Evolutionary conservation across 2,329 filamentous ascomycete genomes (phyloP).

Genomic region (Xylariaceae sp.): DNA sequence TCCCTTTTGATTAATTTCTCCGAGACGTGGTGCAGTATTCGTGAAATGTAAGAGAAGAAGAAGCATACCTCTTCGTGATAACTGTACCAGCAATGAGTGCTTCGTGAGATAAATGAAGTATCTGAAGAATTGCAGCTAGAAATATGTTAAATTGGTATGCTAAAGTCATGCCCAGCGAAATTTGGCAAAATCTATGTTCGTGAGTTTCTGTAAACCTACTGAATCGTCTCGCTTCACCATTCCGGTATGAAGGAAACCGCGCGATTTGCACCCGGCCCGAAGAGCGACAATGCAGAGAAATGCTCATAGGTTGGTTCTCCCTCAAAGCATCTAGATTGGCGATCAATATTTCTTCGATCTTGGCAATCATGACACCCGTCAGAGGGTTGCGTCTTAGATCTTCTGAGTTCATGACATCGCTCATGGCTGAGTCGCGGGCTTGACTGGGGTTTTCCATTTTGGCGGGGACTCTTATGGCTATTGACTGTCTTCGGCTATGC

Average conservation of each 20-base stretch:
- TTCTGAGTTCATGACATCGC: not conserved
- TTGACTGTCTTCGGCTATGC: not conserved
- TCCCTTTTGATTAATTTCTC: not conserved
- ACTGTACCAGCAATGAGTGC: slow-evolving; percentile 49
- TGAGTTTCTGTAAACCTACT: slow-evolving; percentile 22
- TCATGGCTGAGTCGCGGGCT: not conserved
- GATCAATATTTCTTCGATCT: slow-evolving; percentile 52
- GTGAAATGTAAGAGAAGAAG: not conserved
- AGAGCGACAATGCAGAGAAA: slow-evolving; percentile 40
- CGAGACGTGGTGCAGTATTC: not conserved
- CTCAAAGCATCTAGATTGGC: slow-evolving; percentile 44
- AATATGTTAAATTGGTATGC: not conserved
- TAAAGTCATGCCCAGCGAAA: not conserved
- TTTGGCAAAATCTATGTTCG: not conserved
- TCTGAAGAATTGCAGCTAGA: slow-evolving; percentile 50
- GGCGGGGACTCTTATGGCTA: not conserved
- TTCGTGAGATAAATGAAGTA: slow-evolving; percentile 55
- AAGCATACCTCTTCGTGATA: slow-evolving; percentile 55
- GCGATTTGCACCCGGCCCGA: slow-evolving; percentile 22
- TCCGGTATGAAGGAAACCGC: slow-evolving; percentile 24
- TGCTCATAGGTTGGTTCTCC: slow-evolving; percentile 40
- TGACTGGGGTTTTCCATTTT: slow-evolving; percentile 7
- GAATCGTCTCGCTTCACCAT: slow-evolving; percentile 25
- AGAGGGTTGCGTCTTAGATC: slow-evolving; percentile 6
- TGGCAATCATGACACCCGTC: slow-evolving; percentile 26